A percentile compares a stretch with the other conserved stretches of the same genome.
These are phyloP conservation scores for Aspergillus nomiae DNA, from an alignment of 2,329 filamentous ascomycete species.

Conservation along the genomic window DNA sequence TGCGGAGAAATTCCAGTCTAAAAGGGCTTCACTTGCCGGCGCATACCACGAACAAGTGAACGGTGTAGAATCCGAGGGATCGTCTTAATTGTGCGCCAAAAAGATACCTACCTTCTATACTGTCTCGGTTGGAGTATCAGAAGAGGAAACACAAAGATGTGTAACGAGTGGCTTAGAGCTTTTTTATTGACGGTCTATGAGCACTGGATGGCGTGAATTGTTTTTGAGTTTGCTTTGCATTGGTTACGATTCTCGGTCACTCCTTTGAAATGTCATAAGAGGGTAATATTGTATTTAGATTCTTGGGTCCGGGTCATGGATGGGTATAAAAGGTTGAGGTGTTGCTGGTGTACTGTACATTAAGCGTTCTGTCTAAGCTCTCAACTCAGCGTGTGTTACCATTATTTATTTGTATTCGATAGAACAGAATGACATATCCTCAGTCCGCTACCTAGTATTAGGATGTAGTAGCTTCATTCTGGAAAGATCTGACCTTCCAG, in stretches of 20 bases:
- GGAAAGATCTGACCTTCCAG: not conserved
- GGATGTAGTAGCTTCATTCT: not conserved
- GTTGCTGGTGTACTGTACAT: conserved; percentile 18
- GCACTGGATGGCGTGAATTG: conserved; percentile 29
- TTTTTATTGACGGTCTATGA: conserved; percentile 22
- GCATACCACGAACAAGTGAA: conserved; percentile 20
- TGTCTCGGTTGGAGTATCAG: not conserved
- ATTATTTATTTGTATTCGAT: not conserved
- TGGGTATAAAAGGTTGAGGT: conserved; percentile 11
- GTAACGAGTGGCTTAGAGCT: conserved; percentile 25
- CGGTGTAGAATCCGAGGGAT: conserved; percentile 14
- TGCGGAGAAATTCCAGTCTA: conserved; percentile 39
- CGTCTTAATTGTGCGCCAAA: not conserved
- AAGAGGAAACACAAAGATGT: conserved; percentile 1
- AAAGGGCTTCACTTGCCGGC: conserved; percentile 26
- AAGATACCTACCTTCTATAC: not conserved
- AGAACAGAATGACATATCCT: not conserved
- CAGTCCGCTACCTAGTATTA: not conserved
- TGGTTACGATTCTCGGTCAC: conserved; percentile 11
- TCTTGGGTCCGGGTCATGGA: conserved; percentile 8
- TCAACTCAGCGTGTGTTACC: conserved; percentile 2
- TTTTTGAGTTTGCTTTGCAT: conserved; percentile 11
- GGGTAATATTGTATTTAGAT: conserved; percentile 8
- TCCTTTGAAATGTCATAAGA: conserved; percentile 12
- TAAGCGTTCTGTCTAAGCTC: conserved; percentile 15